Base-by-base conservation (phyloP, 345 rosid genomes). In the Psidium friedrichsthalianum region DNA sequence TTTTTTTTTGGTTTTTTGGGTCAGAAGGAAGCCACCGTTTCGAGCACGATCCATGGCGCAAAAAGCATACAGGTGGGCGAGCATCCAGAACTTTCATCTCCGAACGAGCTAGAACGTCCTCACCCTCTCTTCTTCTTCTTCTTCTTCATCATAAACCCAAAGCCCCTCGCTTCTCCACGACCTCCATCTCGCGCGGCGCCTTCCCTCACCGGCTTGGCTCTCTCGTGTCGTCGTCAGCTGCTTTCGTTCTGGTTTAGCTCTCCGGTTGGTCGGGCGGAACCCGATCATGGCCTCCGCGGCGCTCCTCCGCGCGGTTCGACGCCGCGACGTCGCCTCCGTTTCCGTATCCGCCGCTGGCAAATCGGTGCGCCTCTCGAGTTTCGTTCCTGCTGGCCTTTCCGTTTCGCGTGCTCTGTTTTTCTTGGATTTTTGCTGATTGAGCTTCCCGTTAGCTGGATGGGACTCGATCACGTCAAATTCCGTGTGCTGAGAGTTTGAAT, bases 201-300 rank as follows among this genome's bases (percentile, higher is more conserved):
- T 15, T 1, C 18, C 69, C 16, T 2, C 36, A 1, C 20, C 74
- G 11, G 21, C 42, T 61, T 42, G 22, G 74, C 42, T 8, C 40
- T 18, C 40, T 29, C 74, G 56, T 5, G 6, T 3, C 1, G 74
- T 16, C 74, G 14, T 32, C 7, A 10, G 74, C 6, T 15, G 42
- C 22, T 61, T 64, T 10, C 22, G 11, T 0, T 64, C 76, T 18
- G 76, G 76, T 64, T 20, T 20, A 32, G 42, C 76, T 8, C 44
- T 61, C 74, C 74, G 42, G 21, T 20, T 20, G 56, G 24, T 55
- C 56, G 24, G 56, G 0, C 24, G 24, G 51, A 11, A 51, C 2
- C 57, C 80, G 27, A 22, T 61, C 87, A 86, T 86, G 87, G 87
- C 87, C 74, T 13, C 87, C 53, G 85, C 54, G 54, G 85, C 85